Base-by-base conservation (phyloP, 2,329 filamentous ascomycete genomes). In the Sporothrix euskadiensis region DNA sequence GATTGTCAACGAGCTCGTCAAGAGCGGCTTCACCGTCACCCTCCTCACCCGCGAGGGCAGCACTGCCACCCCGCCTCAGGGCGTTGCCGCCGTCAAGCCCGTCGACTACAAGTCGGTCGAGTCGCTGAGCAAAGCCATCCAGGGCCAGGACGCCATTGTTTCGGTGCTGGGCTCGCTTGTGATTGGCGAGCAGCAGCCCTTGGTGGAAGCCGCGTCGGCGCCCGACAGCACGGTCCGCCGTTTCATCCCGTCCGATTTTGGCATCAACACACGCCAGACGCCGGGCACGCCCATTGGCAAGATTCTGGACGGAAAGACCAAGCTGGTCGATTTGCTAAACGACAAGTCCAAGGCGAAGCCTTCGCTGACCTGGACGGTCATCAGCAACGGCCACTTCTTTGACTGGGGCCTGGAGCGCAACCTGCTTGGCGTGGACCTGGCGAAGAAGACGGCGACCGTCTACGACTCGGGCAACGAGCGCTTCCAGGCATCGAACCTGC, bases 121-220 rank as follows among this genome's bases (percentile, higher is more conserved):
- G 1, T 82, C 83, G 30, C 80, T 88, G 9, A 80, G 78, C 4
- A 65, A 79, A 0, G 83, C 84, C 1, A 83, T 89, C 68, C 74
- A 80, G 57, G 85, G 84, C 69, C 83, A 87, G 75, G 87, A 89
- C 78, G 87, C 85, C 3, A 81, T 88, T 6, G 76, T 89, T 52
- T 86, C 84, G 6, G 80, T 84, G 1, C 82, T 90, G 30, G 84
- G 82, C 8, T 82, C 81, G 16, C 76, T 76, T 2, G 84, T 82
- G 7, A 75, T 86, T 6, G 79, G 78, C 1, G 78, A 82, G 0
- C 76, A 77, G 61, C 12, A 32, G 63, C 72, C 32, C 39, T 73
- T 73, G 22, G 71, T 72, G 8, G 74, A 79, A n/a, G 79, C 78
- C 52, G 78, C 77, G 0, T 72, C 75, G 1, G 73, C 76, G 22